phyloP scores from a whole-genome alignment of 1,139 yeast species.

The Scheffersomyces segobiensis region DNA sequence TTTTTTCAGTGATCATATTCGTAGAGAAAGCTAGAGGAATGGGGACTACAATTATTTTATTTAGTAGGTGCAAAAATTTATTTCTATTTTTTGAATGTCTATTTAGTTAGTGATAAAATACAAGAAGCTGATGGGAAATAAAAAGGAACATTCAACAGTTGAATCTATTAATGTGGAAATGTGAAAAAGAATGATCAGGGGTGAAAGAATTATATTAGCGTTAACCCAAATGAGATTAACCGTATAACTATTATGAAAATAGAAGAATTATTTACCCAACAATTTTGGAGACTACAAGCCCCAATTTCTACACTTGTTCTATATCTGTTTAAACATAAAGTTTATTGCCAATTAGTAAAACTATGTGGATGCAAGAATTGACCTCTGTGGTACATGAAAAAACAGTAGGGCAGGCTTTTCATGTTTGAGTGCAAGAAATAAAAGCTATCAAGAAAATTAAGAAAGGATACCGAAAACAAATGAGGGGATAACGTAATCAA shows the following conservation, averaged over 20 bases:
- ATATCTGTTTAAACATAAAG: neutral
- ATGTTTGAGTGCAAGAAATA: neutral
- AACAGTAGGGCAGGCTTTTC: neutral
- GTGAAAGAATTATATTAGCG: neutral
- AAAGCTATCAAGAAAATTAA: neutral
- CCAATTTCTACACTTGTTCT: neutral
- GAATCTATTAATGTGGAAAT: neutral
- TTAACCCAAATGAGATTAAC: neutral
- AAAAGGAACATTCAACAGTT: neutral
- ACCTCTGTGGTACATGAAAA: neutral
- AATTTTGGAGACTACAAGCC: too few species aligned
- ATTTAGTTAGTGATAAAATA: neutral
- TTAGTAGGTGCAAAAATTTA: neutral
- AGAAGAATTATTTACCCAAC: too few species aligned
- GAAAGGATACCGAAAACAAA: neutral
- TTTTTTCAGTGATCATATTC: too few species aligned
- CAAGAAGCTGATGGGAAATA: neutral
- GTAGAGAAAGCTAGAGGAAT: neutral
- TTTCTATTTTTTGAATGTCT: neutral
- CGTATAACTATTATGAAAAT: neutral
- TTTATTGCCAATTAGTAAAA: neutral
- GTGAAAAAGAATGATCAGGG: neutral
- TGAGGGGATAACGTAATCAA: slow-evolving; percentile 1
- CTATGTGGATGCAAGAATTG: neutral
- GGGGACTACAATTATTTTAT: neutral